A percentile compares a stretch with the other conserved stretches of the same genome.
phyloP scores from a whole-genome alignment of 1,284 basidiomycete genomes.

The Rhodotorula sp. region DNA sequence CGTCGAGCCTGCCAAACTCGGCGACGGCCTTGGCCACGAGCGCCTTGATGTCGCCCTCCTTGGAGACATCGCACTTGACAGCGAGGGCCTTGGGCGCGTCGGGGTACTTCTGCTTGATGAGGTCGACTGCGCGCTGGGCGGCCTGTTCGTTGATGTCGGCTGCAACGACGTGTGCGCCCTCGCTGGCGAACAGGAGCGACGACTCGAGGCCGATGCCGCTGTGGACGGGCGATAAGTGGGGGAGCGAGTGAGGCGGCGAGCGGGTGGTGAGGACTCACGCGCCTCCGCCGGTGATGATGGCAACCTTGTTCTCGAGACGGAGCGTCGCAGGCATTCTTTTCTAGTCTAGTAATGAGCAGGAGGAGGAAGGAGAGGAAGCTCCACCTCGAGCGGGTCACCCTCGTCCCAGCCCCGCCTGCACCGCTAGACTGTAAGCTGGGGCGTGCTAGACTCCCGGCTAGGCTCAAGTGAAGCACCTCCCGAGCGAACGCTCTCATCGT shows the following conservation, averaged over 20 bases:
- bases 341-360: neutral
- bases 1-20: constrained; percentile 84
- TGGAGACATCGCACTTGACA: constrained; percentile 80
- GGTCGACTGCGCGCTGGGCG: constrained; percentile 68
- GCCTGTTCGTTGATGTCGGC: constrained; percentile 78
- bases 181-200: constrained; percentile 84
- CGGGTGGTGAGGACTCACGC: constrained; percentile 46
- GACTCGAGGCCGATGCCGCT: constrained; percentile 89
- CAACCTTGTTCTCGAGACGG: constrained; percentile 45
- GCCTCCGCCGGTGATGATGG: constrained; percentile 55
- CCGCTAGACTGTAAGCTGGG: neutral
- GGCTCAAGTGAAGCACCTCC: neutral
- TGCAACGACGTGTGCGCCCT: constrained; percentile 75
- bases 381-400: too few relatives aligned
- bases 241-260: neutral
- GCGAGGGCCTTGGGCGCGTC: constrained; percentile 62
- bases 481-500: neutral
- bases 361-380: neutral
- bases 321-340: constrained; percentile 31
- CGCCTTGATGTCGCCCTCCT: constrained; percentile 79
- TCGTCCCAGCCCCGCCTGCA: neutral
- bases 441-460: too few relatives aligned
- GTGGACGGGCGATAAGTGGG: constrained; percentile 32
- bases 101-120: constrained; percentile 67
- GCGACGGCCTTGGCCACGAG: constrained; percentile 77